Base-by-base conservation (phyloP, 2,329 filamentous ascomycete genomes). In the Lasiodiplodia sp. region DNA sequence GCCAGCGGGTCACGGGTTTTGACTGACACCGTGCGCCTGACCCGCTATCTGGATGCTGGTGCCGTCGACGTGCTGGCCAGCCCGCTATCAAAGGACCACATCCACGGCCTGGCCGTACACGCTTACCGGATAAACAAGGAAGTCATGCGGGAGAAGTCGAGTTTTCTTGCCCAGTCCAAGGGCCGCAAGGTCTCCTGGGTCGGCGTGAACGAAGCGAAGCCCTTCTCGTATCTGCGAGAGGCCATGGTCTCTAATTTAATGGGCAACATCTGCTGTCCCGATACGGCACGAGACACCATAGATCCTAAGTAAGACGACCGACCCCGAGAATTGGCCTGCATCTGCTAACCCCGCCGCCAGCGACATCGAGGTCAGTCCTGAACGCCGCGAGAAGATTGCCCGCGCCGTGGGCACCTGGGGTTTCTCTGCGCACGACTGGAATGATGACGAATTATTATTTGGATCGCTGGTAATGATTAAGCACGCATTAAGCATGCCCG, bases 221-320 rank as follows among this genome's bases (percentile, higher is more conserved):
- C 94, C 1, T 97, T 94, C 81, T 90, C 93, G 18, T 97, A 97
- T 80, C 82, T 97, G 67, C 87, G 94, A 70, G 94, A 97, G 81
- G 92, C 92, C 62, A 97, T 97, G 93, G 94, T 97, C 5, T 96
- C 93, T 1, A 90, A 90, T 68, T 85, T 97, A 68, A 96, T 97
- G 92, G 91, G 90, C 75, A 90, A 92, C 47, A 97, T 97, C 67
- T 97, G 94, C 79, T 92, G 91, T 71, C 87, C 82, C 76, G 89
- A 85, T 82, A 90, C 81, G 75, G 84, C 80, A 64, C 85, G 83
- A 82, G 93, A 82, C 82, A 90, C 82, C 79, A 87, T 82, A 81
- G 91, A 82, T 80, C 85, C 79, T 83, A 86, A 76, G 87, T 91
- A 73, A 85, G 83, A 72, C 72, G 70, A 23, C n/a, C 37, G 11